These are phyloP conservation scores for Tetrahymena borealis DNA, from an alignment of 73 alveolate species.

Conservation along the genomic window DNA sequence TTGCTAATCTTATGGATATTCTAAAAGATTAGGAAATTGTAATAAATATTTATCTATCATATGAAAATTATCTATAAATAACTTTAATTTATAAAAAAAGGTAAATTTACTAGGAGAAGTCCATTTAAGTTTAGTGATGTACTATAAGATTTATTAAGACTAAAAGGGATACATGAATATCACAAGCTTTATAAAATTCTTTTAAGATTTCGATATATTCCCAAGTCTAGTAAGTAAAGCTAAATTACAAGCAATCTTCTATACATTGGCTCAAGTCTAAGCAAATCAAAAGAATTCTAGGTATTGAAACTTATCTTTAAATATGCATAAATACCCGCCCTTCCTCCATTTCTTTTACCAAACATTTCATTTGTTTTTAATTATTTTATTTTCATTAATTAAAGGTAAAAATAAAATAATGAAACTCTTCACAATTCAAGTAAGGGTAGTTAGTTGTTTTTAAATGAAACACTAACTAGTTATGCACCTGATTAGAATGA, in stretches of 20 bases:
- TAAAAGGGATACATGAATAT: neutral
- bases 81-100: neutral
- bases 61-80: neutral
- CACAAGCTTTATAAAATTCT: neutral
- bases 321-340: too few relatives aligned
- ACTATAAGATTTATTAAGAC: neutral
- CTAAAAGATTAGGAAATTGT: neutral
- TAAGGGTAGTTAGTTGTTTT: neutral
- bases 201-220: neutral
- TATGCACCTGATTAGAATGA: neutral
- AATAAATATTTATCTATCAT: neutral
- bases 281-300: neutral
- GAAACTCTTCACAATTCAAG: neutral
- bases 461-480: neutral
- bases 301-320: too few relatives aligned
- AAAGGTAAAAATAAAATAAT: neutral
- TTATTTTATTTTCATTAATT: neutral
- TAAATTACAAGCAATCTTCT: neutral
- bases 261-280: neutral
- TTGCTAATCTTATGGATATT: neutral
- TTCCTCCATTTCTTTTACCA: neutral
- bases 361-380: neutral
- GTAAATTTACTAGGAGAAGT: neutral
- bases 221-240: neutral
- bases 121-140: neutral